Evolutionary conservation across 2,329 filamentous ascomycete genomes (phyloP), one percentile per base, ranked within the genome.

Genomic region (Botrytis deweyae): DNA sequence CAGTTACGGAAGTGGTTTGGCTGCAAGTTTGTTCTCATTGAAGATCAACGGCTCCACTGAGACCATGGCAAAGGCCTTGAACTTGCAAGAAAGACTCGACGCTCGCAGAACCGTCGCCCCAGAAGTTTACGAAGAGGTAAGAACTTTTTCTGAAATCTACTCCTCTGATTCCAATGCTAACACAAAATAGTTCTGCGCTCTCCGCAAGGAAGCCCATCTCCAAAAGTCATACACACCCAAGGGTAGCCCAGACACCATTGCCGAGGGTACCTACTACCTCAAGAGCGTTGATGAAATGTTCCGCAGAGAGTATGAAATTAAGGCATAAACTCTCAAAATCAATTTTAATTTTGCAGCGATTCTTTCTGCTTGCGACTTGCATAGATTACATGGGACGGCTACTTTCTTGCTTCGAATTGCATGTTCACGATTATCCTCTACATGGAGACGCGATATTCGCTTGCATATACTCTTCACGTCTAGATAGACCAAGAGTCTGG

Each of bases 281-380:
- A 89, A 89, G 81, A 90, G 91, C 82, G 88, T 96, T 66, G 93
- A 96, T 81, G 92, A 93, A 79, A 94, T 94, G 92, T 96, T 93
- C 90, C 91, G 92, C 86, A 89, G 93, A 80, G 88, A 88, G 82
- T 96, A 96, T 84, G 84, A 87, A 73, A 82, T 95, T 85, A 93
- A 95, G 88, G 90, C 88, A 83, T 95, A 77, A 76, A 75, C 40
- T 66, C 25, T 40, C 62, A 25, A 58, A 49, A 42, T 42, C 33
- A 36, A 58, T 66, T 71, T 71, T 59, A 36, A 55, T 67, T 64
- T 59, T n/a, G 38, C 44, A 69, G 33, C 70, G 46, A 46, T 40
- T 61, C 46, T 29, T 63, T 46, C 70, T 55, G 29, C 42, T 36
- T 70, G 63, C 40, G 22, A 36, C 49, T 22, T 72, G 38, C 71